These are phyloP conservation scores for Echria macrotheca DNA, from an alignment of 495 filamentous ascomycete genomes.

Conservation along the genomic window DNA sequence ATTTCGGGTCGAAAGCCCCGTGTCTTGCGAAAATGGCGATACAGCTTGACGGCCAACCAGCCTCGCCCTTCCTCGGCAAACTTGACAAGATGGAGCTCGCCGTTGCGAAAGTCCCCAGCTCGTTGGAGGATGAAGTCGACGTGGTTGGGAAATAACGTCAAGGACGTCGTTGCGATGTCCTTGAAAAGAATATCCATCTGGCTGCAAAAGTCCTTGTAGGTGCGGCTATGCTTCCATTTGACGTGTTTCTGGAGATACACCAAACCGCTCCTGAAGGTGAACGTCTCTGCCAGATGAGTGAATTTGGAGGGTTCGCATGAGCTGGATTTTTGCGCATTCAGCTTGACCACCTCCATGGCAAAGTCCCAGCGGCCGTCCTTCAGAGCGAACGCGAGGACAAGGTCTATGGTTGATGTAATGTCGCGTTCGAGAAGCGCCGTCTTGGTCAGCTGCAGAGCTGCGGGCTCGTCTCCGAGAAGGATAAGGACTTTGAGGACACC, in stretches of 20 bases:
- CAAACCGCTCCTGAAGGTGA: too few relatives aligned
- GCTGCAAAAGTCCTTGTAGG: too few relatives aligned
- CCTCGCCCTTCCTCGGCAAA: constrained; percentile 13
- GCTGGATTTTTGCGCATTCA: too few relatives aligned
- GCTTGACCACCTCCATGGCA: too few relatives aligned
- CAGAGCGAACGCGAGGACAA: neutral
- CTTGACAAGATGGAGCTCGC: constrained; percentile 25
- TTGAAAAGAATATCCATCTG: constrained; percentile 14
- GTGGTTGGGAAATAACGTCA: constrained; percentile 14
- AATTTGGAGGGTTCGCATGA: too few relatives aligned
- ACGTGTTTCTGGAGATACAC: too few relatives aligned
- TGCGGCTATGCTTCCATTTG: too few relatives aligned
- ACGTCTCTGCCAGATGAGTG: too few relatives aligned
- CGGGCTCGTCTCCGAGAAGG: constrained; percentile 8
- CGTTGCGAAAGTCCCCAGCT: constrained; percentile 22
- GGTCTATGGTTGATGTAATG: neutral
- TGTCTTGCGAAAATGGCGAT: constrained; percentile 32
- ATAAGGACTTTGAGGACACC: constrained; percentile 24
- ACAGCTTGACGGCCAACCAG: constrained; percentile 25
- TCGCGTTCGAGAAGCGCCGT: constrained; percentile 14
- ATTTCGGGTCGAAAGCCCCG: too few relatives aligned
- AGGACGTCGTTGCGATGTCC: constrained; percentile 13
- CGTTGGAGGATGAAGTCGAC: constrained; percentile 23
- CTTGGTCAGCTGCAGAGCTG: constrained; percentile 19
- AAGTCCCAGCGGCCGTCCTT: neutral